phyloP scores from a whole-genome alignment of 495 filamentous ascomycete genomes.

The Eremomyces bilateralis region DNA sequence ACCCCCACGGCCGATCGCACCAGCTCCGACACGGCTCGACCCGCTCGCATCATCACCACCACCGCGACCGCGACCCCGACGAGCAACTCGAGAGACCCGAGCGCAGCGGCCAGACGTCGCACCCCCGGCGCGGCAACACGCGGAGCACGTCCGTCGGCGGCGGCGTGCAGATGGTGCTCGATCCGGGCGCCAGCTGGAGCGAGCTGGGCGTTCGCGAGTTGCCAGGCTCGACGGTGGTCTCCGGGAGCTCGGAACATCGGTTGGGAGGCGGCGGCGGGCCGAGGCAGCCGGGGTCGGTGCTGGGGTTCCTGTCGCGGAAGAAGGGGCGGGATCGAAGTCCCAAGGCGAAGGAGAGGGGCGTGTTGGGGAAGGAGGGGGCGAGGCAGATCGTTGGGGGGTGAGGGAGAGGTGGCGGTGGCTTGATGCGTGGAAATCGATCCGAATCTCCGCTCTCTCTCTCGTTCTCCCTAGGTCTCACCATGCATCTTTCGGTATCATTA shows the following conservation, averaged over 20 bases:
- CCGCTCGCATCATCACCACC: too few relatives aligned
- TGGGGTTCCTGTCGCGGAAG: slow-evolving; percentile 72
- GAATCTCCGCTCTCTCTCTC: too few relatives aligned
- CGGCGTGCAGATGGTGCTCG: slow-evolving; percentile 76
- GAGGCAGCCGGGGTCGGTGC: slow-evolving; percentile 28
- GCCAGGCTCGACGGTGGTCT: slow-evolving; percentile 55
- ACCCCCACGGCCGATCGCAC: too few relatives aligned
- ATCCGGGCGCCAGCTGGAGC: slow-evolving; percentile 73
- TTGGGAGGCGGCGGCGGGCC: background rate
- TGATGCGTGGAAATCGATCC: too few relatives aligned
- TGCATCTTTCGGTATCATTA: too few relatives aligned
- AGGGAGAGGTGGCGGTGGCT: background rate
- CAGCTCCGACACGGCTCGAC: too few relatives aligned
- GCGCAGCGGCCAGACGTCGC: too few relatives aligned
- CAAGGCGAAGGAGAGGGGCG: slow-evolving; percentile 81
- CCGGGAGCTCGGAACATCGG: slow-evolving; percentile 30
- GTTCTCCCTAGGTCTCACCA: too few relatives aligned
- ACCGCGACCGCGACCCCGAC: too few relatives aligned
- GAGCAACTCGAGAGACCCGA: too few relatives aligned
- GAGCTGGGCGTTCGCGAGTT: slow-evolving; percentile 80
- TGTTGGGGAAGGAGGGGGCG: slow-evolving; percentile 87
- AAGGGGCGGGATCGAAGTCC: slow-evolving; percentile 81
- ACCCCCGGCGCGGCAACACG: slow-evolving; percentile 24
- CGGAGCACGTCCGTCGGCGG: slow-evolving; percentile 58
- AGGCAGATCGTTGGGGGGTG: slow-evolving; percentile 16